Evolutionary conservation across 345 rosid species (phyloP).

Genomic region (Citrus australasica): DNA sequence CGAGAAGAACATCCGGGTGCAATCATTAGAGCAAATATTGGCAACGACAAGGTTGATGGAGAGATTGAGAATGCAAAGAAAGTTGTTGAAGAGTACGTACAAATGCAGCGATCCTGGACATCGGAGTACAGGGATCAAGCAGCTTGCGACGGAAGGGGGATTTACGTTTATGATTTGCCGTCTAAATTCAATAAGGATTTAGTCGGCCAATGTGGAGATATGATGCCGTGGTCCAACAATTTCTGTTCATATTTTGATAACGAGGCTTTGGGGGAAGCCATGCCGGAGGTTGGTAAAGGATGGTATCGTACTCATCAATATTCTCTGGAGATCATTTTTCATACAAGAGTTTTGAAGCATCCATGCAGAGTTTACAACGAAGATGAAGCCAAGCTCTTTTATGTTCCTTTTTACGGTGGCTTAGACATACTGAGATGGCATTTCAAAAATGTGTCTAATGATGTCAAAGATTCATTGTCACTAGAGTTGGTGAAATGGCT

Average conservation of each 20-base stretch:
- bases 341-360: constrained; percentile 64
- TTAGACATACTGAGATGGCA: constrained; percentile 86
- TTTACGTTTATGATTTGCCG: constrained; percentile 75
- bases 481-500: constrained; percentile 75
- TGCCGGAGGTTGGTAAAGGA: constrained; percentile 54
- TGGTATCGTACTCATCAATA: constrained; percentile 80
- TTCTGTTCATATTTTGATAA: constrained; percentile 58
- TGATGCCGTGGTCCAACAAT: constrained; percentile 61
- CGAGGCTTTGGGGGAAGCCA: constrained; percentile 55
- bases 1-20: constrained; percentile 3
- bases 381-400: constrained; percentile 64
- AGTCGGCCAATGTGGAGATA: constrained; percentile 64
- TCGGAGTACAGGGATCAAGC: constrained; percentile 11
- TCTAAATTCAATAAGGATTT: constrained; percentile 79
- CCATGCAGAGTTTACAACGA: constrained; percentile 72
- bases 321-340: constrained; percentile 75
- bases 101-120: constrained; percentile 62
- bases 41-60: constrained; percentile 3
- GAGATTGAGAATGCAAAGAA: constrained; percentile 41
- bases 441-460: constrained; percentile 72
- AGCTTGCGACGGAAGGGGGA: constrained; percentile 50
- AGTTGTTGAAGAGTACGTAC: constrained; percentile 39
- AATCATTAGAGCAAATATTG: not conserved
- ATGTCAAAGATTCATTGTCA: constrained; percentile 54
- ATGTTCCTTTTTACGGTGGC: constrained; percentile 82